A percentile compares a stretch with the other conserved stretches of the same genome.
Conservation (phyloP, 495 filamentous ascomycete genomes). For the Massariosphaeria phaeospora region DNA sequence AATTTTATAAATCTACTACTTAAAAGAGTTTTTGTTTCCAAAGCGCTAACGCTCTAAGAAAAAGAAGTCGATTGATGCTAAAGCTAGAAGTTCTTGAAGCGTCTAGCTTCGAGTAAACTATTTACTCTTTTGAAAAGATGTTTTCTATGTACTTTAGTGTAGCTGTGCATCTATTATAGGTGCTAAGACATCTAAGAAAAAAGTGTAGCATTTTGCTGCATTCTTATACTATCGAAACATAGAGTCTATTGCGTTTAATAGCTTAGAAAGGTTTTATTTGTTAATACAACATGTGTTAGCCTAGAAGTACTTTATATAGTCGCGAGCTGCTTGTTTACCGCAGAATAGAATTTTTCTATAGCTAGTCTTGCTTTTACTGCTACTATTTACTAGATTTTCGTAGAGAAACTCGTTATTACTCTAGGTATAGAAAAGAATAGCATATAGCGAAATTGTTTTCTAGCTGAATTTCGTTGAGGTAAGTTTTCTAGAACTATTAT, state of each 20-base stretch:
- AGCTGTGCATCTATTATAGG: background rate
- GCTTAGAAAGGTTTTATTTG: background rate
- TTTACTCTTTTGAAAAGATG: constrained; percentile 3
- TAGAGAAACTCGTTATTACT: background rate
- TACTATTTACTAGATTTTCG: background rate
- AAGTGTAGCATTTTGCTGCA: constrained; percentile 1
- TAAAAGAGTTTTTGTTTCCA: background rate
- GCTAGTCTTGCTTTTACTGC: background rate
- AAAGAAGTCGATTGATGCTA: background rate
- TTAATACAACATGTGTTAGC: background rate
- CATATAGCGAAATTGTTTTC: constrained; percentile 1
- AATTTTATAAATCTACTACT: background rate
- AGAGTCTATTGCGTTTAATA: constrained; percentile 1
- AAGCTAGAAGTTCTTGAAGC: constrained; percentile 4
- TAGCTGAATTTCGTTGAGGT: background rate
- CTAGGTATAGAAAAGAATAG: background rate
- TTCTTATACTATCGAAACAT: constrained; percentile 5
- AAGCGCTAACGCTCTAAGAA: background rate
- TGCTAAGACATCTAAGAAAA: constrained; percentile 1
- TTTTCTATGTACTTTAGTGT: background rate
- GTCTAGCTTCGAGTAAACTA: constrained; percentile 2
- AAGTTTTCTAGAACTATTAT: background rate
- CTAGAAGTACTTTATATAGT: background rate
- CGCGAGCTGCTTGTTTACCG: background rate
- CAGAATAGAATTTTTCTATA: constrained; percentile 2